These are phyloP conservation scores for Podila clonocystis DNA, from an alignment of 192 early-diverging fungal species.

Conservation along the genomic window DNA sequence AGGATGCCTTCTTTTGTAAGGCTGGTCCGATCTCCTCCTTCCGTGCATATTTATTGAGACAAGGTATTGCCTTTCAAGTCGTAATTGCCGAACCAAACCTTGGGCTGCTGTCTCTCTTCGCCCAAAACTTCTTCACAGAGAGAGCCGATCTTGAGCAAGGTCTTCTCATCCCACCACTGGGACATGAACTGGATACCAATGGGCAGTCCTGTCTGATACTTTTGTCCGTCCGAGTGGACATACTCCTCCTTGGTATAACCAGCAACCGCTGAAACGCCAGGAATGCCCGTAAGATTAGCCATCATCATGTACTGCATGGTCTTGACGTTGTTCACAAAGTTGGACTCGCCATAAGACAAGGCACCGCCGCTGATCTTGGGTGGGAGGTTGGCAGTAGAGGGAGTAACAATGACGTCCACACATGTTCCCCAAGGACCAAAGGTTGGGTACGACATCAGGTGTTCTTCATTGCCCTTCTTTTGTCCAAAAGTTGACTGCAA, in stretches of 20 bases:
- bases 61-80: not conserved
- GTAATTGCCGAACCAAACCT: slow-evolving; percentile 42
- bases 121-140: slow-evolving; percentile 59
- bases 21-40: not conserved
- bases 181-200: slow-evolving; percentile 75
- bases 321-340: slow-evolving; percentile 60
- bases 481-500: slow-evolving; percentile 58
- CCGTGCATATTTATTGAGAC: slow-evolving; percentile 1
- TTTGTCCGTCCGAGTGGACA: slow-evolving; percentile 11
- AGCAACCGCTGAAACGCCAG: slow-evolving; percentile 68
- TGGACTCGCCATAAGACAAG: slow-evolving; percentile 58
- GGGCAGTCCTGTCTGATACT: slow-evolving; percentile 59
- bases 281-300: slow-evolving; percentile 74
- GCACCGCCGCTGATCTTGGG: slow-evolving; percentile 60
- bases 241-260: slow-evolving; percentile 57
- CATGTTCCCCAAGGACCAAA: slow-evolving; percentile 18
- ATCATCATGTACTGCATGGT: slow-evolving; percentile 69
- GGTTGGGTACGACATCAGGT: slow-evolving; percentile 21
- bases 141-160: slow-evolving; percentile 67
- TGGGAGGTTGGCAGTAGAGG: slow-evolving; percentile 65
- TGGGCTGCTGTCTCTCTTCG: slow-evolving; percentile 48
- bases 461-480: slow-evolving; percentile 14
- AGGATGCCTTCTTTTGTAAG: not conserved
- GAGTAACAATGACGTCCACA: slow-evolving; percentile 73
- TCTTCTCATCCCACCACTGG: slow-evolving; percentile 75